Evolutionary conservation across 257 asterid species (phyloP).

Genomic region (Solanum ossicruentum): DNA sequence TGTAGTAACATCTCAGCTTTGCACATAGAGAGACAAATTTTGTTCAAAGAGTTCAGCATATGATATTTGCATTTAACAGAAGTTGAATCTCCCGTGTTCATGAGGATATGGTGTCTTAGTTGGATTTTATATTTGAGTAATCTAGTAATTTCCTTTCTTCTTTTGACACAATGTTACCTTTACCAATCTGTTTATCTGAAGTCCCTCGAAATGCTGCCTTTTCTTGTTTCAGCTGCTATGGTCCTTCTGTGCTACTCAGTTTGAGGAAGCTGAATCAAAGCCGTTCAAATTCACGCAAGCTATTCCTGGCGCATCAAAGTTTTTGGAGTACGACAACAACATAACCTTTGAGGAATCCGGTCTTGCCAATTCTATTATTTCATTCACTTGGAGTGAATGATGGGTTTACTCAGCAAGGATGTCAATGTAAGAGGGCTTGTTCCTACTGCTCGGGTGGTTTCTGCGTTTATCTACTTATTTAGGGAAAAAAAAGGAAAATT

Average conservation of each 20-base stretch:
- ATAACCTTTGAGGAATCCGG: constrained; percentile 63
- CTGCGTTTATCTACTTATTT: background rate
- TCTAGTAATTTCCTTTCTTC: background rate
- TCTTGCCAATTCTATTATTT: constrained; percentile 78
- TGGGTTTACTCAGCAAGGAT: background rate
- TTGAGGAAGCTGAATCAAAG: constrained; percentile 43
- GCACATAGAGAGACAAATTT: background rate
- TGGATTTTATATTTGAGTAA: background rate
- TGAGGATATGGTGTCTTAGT: background rate
- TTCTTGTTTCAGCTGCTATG: constrained; percentile 49
- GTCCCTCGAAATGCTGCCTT: background rate
- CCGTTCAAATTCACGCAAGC: constrained; percentile 66
- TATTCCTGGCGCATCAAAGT: constrained; percentile 55
- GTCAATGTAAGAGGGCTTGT: background rate
- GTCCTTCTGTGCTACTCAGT: constrained; percentile 73
- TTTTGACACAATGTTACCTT: background rate
- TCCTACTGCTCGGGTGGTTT: background rate
- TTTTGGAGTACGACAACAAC: constrained; percentile 30
- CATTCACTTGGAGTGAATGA: constrained; percentile 54
- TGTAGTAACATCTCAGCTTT: background rate
- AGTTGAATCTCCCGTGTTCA: background rate
- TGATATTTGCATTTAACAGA: background rate
- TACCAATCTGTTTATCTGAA: background rate
- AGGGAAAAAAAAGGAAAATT: background rate
- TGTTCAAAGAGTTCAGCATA: background rate